phyloP scores from a whole-genome alignment of 1,139 yeast species.

The Zygosaccharomyces pseudobailii region DNA sequence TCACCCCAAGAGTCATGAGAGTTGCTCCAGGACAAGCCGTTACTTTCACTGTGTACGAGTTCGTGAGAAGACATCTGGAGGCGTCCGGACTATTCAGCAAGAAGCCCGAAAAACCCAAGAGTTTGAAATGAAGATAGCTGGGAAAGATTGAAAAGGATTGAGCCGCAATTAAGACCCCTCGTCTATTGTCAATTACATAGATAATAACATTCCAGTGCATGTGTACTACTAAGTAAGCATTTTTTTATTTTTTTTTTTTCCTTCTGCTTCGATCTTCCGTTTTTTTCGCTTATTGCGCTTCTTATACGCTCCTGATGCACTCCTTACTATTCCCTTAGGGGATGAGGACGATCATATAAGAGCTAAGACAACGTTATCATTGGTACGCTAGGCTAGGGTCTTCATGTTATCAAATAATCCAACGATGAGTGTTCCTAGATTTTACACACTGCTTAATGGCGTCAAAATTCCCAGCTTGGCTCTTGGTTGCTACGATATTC shows the following conservation, averaged over 20 bases:
- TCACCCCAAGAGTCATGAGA: conserved; percentile 97
- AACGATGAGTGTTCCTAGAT: conserved; percentile 19
- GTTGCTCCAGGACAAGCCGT: conserved; percentile 99
- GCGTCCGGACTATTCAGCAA: conserved; percentile 31
- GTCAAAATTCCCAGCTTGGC: conserved; percentile 52
- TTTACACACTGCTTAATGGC: conserved; percentile 39
- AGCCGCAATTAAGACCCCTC: background rate
- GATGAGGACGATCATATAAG: background rate
- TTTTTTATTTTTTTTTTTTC: background rate
- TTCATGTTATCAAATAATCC: too few relatives aligned
- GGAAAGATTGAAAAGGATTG: background rate
- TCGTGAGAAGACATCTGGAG: conserved; percentile 67
- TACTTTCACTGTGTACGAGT: conserved; percentile 94
- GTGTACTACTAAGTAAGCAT: conserved; percentile 2
- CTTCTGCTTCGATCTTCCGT: background rate
- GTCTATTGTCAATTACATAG: background rate
- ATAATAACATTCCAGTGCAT: conserved; percentile 2
- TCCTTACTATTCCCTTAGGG: background rate
- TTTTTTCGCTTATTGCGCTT: background rate
- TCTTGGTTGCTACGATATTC: conserved; percentile 51
- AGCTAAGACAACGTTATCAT: too few relatives aligned
- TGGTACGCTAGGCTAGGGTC: too few relatives aligned
- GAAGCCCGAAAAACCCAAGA: conserved; percentile 13
- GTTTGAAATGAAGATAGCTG: conserved; percentile 6
- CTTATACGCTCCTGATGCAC: background rate